Conservation (phyloP, 371 early-diverging fungal genomes). For the Batkoa obscura region DNA sequence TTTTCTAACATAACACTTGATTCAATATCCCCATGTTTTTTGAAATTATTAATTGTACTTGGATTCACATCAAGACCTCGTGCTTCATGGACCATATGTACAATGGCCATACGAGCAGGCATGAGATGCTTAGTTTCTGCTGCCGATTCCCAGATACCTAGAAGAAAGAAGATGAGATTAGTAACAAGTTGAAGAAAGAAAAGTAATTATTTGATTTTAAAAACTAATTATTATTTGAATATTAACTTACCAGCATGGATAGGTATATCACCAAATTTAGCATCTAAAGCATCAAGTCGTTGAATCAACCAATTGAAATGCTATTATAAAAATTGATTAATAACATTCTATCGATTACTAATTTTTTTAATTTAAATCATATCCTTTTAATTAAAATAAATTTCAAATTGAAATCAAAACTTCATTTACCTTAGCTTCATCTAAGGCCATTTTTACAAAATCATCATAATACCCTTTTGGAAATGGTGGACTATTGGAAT, state of each 20-base stretch:
- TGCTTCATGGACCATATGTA: slow-evolving; percentile 37
- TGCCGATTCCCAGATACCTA: slow-evolving; percentile 28
- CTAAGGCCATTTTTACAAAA: slow-evolving; percentile 29
- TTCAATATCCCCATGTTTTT: slow-evolving; percentile 19
- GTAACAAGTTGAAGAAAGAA: too few relatives aligned
- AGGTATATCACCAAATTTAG: slow-evolving; percentile 23
- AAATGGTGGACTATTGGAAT: not conserved
- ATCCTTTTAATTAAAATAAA: too few relatives aligned
- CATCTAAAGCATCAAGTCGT: slow-evolving; percentile 20
- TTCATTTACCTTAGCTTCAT: slow-evolving; percentile 24
- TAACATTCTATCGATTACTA: too few relatives aligned
- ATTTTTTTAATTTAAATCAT: too few relatives aligned
- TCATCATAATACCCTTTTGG: slow-evolving; percentile 11
- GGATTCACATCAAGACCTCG: slow-evolving; percentile 40
- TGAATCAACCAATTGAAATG: slow-evolving; percentile 24
- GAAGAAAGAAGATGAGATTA: too few relatives aligned
- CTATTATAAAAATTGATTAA: slow-evolving; percentile 3
- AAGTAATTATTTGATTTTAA: too few relatives aligned
- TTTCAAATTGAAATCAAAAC: too few relatives aligned
- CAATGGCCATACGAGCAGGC: slow-evolving; percentile 25
- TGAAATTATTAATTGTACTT: slow-evolving; percentile 26
- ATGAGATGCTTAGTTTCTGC: slow-evolving; percentile 18
- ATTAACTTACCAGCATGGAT: slow-evolving; percentile 21
- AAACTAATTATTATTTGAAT: not conserved
- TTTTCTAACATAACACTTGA: slow-evolving; percentile 22